phyloP scores from a whole-genome alignment of 768 basidiomycete genomes.

The Lactifluus subvellereus region DNA sequence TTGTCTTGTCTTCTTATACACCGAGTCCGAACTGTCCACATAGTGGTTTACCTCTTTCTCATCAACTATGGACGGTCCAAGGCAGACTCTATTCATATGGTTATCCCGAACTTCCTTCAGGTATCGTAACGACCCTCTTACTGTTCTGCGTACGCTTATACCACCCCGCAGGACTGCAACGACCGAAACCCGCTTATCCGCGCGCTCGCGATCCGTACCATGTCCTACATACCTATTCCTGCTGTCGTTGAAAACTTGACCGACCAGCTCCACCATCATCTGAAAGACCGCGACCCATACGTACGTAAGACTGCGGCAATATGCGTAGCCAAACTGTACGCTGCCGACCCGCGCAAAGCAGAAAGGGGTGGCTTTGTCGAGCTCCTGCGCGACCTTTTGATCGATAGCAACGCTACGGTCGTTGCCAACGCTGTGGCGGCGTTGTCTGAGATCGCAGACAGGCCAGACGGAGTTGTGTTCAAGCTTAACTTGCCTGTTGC shows the following conservation, averaged over 20 bases:
- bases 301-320: conserved; percentile 98
- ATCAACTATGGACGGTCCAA: conserved; percentile 94
- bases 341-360: conserved; percentile 78
- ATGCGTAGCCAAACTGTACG: conserved; percentile 93
- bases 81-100: conserved; percentile 78
- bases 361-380: conserved; percentile 90
- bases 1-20: not conserved
- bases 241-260: conserved; percentile 77
- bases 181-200: conserved; percentile 96
- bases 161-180: conserved; percentile 70
- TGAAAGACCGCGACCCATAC: conserved; percentile 94
- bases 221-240: conserved; percentile 97
- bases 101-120: conserved; percentile 18
- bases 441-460: conserved; percentile 92
- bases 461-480: conserved; percentile 91
- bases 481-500: conserved; percentile 82
- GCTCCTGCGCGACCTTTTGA: conserved; percentile 83
- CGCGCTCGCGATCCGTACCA: conserved; percentile 94
- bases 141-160: conserved; percentile 4
- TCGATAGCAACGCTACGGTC: conserved; percentile 93
- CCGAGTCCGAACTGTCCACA: not conserved
- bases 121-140: not conserved
- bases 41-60: conserved; percentile 97
- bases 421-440: conserved; percentile 97
- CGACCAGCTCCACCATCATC: conserved; percentile 86